Percentiles rank a stretch among this genome's conserved stretches.
These are phyloP conservation scores for Margaritispora aquatica DNA, from an alignment of 495 filamentous ascomycete genomes.

Conservation along the genomic window DNA sequence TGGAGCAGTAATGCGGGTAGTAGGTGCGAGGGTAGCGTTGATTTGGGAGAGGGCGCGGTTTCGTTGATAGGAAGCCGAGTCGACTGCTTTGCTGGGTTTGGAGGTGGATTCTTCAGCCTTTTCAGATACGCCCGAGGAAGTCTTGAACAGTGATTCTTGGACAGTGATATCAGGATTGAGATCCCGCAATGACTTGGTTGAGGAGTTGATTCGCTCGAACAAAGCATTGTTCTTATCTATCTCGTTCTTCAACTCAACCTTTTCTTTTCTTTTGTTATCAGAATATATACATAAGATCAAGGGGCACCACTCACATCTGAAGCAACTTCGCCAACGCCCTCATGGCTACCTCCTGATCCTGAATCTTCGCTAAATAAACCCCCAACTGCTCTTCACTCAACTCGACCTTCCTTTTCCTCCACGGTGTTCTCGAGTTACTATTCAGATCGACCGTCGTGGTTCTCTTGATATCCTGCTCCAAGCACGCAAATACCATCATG, in stretches of 20 bases:
- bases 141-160: not conserved
- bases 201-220: not conserved
- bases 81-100: not conserved
- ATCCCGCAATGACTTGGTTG: not conserved
- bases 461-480: not conserved
- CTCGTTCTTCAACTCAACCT: not conserved
- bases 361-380: not conserved
- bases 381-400: not conserved
- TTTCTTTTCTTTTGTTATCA: not conserved
- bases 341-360: not conserved
- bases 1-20: not conserved
- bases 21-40: not conserved
- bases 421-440: not conserved
- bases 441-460: not conserved
- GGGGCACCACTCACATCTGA: not conserved
- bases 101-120: not conserved
- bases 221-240: not conserved
- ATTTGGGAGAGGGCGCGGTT: not conserved
- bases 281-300: not conserved
- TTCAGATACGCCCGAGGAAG: not conserved
- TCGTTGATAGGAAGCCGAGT: not conserved
- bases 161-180: not conserved
- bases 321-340: not conserved
- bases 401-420: not conserved
- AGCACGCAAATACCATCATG: not conserved